Conservation (phyloP, 139 green algal species). For the Monoraphidium neglectum region DNA sequence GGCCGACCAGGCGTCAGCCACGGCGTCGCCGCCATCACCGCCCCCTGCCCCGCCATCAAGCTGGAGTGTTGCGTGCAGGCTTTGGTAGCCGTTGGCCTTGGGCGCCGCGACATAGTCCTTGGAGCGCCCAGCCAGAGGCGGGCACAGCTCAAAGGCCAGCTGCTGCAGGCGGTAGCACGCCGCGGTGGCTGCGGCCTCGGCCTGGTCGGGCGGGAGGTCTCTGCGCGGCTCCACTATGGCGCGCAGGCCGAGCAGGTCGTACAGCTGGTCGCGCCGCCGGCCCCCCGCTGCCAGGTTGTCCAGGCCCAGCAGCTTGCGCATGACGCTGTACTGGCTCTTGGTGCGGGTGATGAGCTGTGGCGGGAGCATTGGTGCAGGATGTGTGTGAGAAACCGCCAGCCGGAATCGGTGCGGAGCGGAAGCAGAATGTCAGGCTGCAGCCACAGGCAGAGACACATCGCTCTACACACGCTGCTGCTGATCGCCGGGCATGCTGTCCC, state of each 20-base stretch:
- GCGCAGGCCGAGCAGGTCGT: conserved; percentile 91
- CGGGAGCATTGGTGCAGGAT: neutral
- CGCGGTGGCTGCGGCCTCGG: conserved; percentile 38
- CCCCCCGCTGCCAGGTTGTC: conserved; percentile 66
- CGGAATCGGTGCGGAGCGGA: no score
- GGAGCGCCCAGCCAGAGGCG: conserved; percentile 48
- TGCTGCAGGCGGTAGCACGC: conserved; percentile 82
- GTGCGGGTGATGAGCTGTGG: conserved; percentile 64
- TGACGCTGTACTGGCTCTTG: conserved; percentile 90
- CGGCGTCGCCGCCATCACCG: neutral
- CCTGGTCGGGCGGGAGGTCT: conserved; percentile 38
- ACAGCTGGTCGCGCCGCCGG: conserved; percentile 68
- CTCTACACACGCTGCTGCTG: no score
- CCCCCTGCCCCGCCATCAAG: conserved; percentile 22
- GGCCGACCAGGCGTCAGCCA: neutral
- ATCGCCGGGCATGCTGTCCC: no score
- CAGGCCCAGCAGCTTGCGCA: conserved; percentile 93
- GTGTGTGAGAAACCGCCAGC: neutral
- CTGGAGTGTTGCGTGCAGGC: conserved; percentile 79
- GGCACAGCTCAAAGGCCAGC: conserved; percentile 71
- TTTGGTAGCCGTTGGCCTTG: conserved; percentile 93
- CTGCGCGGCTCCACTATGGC: conserved; percentile 71
- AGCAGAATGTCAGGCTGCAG: no score
- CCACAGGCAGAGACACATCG: no score
- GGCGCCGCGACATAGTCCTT: conserved; percentile 93